These are phyloP conservation scores for Phytophthora sp. DNA, from an alignment of 352 stramenopile genomes.

Conservation along the genomic window DNA sequence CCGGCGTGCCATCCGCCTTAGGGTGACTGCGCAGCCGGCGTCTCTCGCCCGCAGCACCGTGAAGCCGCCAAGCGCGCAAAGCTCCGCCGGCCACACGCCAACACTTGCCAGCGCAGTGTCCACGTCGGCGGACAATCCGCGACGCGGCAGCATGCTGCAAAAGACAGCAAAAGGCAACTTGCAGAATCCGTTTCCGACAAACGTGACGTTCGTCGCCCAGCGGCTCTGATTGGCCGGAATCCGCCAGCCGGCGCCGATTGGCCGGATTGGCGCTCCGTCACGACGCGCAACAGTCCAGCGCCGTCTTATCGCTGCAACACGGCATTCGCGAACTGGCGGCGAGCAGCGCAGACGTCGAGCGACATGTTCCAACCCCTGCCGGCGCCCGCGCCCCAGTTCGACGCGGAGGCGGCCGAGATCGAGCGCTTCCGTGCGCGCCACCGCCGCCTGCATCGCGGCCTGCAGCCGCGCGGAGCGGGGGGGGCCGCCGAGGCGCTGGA, in stretches of 20 bases:
- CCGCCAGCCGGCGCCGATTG: background rate
- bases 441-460: constrained; percentile 33
- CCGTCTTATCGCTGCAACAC: background rate
- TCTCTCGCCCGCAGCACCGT: too few species aligned
- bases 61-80: too few species aligned
- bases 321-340: background rate
- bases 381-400: background rate
- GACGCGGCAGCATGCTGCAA: too few species aligned
- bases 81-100: too few species aligned
- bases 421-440: constrained; percentile 47
- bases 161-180: too few species aligned
- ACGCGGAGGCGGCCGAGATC: constrained; percentile 30
- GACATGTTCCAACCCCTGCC: constrained; percentile 25
- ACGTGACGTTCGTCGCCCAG: constrained; percentile 2
- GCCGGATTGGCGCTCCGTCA: background rate
- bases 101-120: too few species aligned
- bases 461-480: background rate
- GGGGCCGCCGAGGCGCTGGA: constrained; percentile 7
- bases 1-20: background rate
- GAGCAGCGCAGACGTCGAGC: background rate
- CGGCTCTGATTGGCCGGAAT: background rate
- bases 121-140: background rate
- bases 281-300: background rate
- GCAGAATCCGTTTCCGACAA: too few species aligned
- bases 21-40: too few species aligned